Percentiles rank a stretch among this genome's conserved stretches.
Evolutionary conservation across 2,329 filamentous ascomycete species (phyloP).

Genomic region (Penicillium sp.): DNA sequence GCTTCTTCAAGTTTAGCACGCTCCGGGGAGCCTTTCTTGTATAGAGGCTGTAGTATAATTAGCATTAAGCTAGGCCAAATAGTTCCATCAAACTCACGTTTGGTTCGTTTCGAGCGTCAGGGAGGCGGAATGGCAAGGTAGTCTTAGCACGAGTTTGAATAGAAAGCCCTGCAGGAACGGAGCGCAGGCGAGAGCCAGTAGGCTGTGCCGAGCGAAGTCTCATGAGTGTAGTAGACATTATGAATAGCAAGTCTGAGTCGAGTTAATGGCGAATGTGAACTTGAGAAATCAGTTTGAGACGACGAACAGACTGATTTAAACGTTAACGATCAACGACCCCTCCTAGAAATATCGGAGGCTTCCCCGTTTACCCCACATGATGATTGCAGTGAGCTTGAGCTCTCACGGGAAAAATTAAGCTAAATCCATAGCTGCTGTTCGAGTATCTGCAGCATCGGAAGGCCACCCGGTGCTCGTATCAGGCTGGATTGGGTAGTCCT

Average conservation of each 20-base stretch:
- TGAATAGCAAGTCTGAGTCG: not conserved
- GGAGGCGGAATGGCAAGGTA: slow-evolving; percentile 33
- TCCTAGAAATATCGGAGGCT: slow-evolving; percentile 1
- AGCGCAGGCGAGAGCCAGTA: slow-evolving; percentile 15
- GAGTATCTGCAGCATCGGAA: slow-evolving; percentile 5
- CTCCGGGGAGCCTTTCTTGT: slow-evolving; percentile 34
- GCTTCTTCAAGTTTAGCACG: slow-evolving; percentile 35
- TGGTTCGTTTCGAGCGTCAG: slow-evolving; percentile 36
- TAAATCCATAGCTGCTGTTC: not conserved
- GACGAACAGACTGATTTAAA: slow-evolving; percentile 2
- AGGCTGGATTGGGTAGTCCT: not conserved
- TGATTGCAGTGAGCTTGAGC: not conserved
- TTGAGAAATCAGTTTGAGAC: not conserved
- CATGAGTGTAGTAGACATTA: slow-evolving; percentile 23
- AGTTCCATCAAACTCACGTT: slow-evolving; percentile 28
- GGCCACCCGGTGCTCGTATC: not conserved
- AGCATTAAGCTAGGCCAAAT: not conserved
- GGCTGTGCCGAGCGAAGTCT: slow-evolving; percentile 20
- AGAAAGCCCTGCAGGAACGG: slow-evolving; percentile 9
- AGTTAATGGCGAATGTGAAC: not conserved
- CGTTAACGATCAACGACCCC: not conserved
- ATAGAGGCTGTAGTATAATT: slow-evolving; percentile 24
- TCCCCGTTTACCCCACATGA: slow-evolving; percentile 10
- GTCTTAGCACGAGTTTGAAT: slow-evolving; percentile 25
- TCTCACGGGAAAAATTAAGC: not conserved